phyloP scores from a whole-genome alignment of 225 moss, liverwort and hornwort species.

The Rhytidiadelphus loreus region DNA sequence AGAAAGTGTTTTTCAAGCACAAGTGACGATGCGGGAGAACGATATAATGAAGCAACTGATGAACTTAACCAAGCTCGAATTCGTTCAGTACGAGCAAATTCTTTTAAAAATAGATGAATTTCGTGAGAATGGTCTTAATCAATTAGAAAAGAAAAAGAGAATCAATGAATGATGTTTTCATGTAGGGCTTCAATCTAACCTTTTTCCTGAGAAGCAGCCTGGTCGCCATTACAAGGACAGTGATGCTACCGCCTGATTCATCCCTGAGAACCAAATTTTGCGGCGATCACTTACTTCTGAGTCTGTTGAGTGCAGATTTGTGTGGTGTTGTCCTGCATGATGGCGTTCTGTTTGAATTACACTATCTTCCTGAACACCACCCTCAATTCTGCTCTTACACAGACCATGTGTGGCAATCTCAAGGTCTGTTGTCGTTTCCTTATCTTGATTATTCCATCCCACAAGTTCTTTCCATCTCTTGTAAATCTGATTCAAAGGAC shows the following conservation, averaged over 20 bases:
- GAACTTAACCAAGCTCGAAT: not conserved
- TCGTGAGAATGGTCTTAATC: not conserved
- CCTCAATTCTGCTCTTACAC: constrained; percentile 90
- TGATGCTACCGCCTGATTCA: not conserved
- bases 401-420: constrained; percentile 99
- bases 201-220: not conserved
- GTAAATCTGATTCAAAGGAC: not conserved
- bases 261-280: not conserved
- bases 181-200: not conserved
- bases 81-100: not conserved
- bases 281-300: not conserved
- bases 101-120: not conserved
- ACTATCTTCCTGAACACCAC: constrained; percentile 94
- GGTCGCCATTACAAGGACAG: not conserved
- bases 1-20: not conserved
- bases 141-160: not conserved
- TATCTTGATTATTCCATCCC: not conserved
- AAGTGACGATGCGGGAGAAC: not conserved
- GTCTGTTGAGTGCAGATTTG: constrained; percentile 54
- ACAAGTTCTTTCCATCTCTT: not conserved
- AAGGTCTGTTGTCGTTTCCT: constrained; percentile 44
- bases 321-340: constrained; percentile 65
- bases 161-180: not conserved
- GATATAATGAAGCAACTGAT: not conserved
- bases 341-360: constrained; percentile 96